Conservation (phyloP, 1,284 basidiomycete genomes). For the Fomitopsis schrenkii region DNA sequence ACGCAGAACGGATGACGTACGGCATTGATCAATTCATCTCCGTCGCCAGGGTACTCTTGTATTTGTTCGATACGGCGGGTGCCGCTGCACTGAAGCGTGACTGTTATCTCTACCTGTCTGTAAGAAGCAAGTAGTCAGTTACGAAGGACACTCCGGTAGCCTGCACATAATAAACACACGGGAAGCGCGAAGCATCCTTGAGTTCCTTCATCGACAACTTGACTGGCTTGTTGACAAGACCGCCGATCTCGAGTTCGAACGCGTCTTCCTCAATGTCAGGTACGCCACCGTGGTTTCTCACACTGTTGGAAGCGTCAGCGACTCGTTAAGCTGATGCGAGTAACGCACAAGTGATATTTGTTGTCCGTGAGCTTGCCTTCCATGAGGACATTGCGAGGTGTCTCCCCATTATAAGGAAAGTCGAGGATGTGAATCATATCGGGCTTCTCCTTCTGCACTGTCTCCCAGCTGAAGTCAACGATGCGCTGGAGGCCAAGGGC, state of each 20-base stretch:
- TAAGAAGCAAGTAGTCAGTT: background rate
- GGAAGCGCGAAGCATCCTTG: slow-evolving; percentile 41
- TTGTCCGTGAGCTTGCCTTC: slow-evolving; percentile 42
- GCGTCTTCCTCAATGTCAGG: slow-evolving; percentile 41
- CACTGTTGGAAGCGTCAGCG: slow-evolving; percentile 21
- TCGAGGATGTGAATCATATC: slow-evolving; percentile 51
- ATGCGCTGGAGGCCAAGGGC: slow-evolving; percentile 43
- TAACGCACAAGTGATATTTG: slow-evolving; percentile 42
- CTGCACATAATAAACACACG: slow-evolving; percentile 23
- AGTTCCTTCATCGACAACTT: slow-evolving; percentile 43
- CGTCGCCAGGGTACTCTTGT: slow-evolving; percentile 50
- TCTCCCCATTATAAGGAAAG: slow-evolving; percentile 52
- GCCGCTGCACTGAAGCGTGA: slow-evolving; percentile 53
- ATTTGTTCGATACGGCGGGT: slow-evolving; percentile 54
- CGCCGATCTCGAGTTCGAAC: slow-evolving; percentile 45
- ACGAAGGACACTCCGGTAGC: background rate
- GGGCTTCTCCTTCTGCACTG: slow-evolving; percentile 49
- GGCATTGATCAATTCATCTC: slow-evolving; percentile 52
- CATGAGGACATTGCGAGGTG: slow-evolving; percentile 37
- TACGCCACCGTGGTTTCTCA: slow-evolving; percentile 46
- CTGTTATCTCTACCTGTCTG: slow-evolving; percentile 46
- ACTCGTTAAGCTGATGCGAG: background rate
- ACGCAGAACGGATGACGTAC: slow-evolving; percentile 2
- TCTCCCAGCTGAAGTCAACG: slow-evolving; percentile 50
- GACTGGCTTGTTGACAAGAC: slow-evolving; percentile 42